These are phyloP conservation scores for Eucalyptus decipiens DNA, from an alignment of 345 rosid species.

Conservation along the genomic window DNA sequence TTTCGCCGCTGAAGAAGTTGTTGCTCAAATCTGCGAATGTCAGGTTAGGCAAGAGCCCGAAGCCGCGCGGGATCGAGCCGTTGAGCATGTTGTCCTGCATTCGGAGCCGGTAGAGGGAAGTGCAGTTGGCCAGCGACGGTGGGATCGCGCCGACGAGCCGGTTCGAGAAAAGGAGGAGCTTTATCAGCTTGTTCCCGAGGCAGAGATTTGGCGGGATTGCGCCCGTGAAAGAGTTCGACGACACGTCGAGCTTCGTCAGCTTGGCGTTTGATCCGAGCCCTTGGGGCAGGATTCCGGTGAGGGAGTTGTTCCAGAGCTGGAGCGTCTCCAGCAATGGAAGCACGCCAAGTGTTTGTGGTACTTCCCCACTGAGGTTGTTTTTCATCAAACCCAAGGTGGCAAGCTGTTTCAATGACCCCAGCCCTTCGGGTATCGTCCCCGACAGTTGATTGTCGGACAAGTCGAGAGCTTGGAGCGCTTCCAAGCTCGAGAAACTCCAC, in stretches of 20 bases:
- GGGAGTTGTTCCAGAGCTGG: conserved; percentile 56
- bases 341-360: conserved; percentile 59
- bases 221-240: conserved; percentile 61
- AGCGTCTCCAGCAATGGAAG: conserved; percentile 47
- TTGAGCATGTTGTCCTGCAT: conserved; percentile 52
- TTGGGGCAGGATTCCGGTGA: conserved; percentile 61
- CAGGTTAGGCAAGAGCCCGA: conserved; percentile 50
- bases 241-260: conserved; percentile 52
- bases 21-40: conserved; percentile 63
- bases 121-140: conserved; percentile 37
- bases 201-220: conserved; percentile 72
- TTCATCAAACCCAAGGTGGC: conserved; percentile 48
- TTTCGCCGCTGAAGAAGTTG: conserved; percentile 53
- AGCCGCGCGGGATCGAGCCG: conserved; percentile 66
- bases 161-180: conserved; percentile 87
- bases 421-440: conserved; percentile 48
- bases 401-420: conserved; percentile 42
- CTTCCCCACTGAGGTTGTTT: conserved; percentile 44
- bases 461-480: conserved; percentile 42
- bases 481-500: conserved; percentile 34
- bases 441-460: conserved; percentile 59
- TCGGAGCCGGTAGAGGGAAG: conserved; percentile 52
- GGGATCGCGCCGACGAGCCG: conserved; percentile 41
- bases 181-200: conserved; percentile 56
- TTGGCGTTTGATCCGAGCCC: conserved; percentile 68